Base-by-base conservation (phyloP, 495 filamentous ascomycete genomes). In the Choiromyces venosus region DNA sequence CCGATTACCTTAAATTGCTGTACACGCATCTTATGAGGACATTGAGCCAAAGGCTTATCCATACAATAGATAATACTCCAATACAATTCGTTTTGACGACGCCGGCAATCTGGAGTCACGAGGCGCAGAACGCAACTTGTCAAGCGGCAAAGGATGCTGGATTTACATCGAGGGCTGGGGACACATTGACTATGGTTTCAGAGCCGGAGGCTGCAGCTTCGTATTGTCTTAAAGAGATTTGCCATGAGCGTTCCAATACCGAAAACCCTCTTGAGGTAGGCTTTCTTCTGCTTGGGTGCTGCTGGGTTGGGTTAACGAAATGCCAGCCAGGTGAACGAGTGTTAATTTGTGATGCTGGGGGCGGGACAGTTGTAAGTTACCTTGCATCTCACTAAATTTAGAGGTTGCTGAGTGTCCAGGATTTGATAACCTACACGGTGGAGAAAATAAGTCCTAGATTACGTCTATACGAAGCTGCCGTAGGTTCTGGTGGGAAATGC, bases 31-130 rank as follows among this genome's bases (percentile, higher is more conserved):
- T 76, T 21, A 76, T 76, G 40, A n/a, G 19, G 7, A 36, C 42
- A 25, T 37, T 76, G 37, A 19, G 33, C 10, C 12, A 68, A 6
- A 44, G 38, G n/a, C 5, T 52, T 4, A 36, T 38, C 33, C 25
- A 16, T 10, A 75, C 74, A 0, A 72, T 80, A 19, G 64, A 76
- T 14, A 70, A 52, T 12, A 82, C 78, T 1, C 76, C 81, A 0
- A 79, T 83, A 37, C 78, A 83, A 64, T 82, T 77, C 71, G 80
- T 83, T 73, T 73, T 83, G 35, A 83, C 82, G 9, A 66, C 82
- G 4, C 82, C 82, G 4, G 83, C 82, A 2, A 82, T 81, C 7
- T 84, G 82, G 82, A 75, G 75, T 4, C 82, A 84, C 36, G 69
- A 76, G 18, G 82, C 82, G 18, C 75, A 83, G 52, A 70, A 67